A percentile compares a stretch with the other conserved stretches of the same genome.
Evolutionary conservation across 148 eudicot species (phyloP).

Genomic region (Vaccinium corymbosum): DNA sequence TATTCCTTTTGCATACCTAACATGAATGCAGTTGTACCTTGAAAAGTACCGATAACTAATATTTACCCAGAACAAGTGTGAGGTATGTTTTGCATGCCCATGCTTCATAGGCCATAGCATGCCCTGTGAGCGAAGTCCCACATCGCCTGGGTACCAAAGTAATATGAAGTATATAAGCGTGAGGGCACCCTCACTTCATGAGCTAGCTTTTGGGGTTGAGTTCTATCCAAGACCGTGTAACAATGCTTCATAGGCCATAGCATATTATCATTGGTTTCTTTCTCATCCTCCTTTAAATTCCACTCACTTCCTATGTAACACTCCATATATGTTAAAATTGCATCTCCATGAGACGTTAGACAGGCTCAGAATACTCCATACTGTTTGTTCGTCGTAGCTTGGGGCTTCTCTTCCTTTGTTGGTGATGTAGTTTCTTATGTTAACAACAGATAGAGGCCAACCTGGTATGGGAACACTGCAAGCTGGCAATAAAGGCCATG

Average conservation of each 20-base stretch:
- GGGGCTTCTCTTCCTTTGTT: not conserved
- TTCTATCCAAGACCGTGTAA: no score
- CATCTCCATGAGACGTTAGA: not conserved
- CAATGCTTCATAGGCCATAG: not conserved
- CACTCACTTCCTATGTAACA: not conserved
- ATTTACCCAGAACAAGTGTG: not conserved
- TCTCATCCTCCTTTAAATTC: not conserved
- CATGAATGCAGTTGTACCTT: not conserved
- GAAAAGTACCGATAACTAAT: not conserved
- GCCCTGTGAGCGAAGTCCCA: not conserved
- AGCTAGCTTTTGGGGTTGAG: no score
- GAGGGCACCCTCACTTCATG: no score
- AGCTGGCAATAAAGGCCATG: slow-evolving; percentile 17
- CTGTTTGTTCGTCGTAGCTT: not conserved
- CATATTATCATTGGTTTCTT: not conserved
- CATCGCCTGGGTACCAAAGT: no score
- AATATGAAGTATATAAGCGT: no score
- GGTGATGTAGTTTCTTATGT: no score
- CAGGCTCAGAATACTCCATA: not conserved
- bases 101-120: no score
- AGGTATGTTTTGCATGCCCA: not conserved
- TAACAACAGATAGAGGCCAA: slow-evolving; percentile 17
- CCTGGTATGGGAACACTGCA: not conserved
- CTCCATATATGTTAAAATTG: not conserved
- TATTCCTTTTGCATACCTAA: not conserved